These are phyloP conservation scores for Saccharomycopsis sp. DNA, from an alignment of 805 yeast genomes.

Conservation along the genomic window DNA sequence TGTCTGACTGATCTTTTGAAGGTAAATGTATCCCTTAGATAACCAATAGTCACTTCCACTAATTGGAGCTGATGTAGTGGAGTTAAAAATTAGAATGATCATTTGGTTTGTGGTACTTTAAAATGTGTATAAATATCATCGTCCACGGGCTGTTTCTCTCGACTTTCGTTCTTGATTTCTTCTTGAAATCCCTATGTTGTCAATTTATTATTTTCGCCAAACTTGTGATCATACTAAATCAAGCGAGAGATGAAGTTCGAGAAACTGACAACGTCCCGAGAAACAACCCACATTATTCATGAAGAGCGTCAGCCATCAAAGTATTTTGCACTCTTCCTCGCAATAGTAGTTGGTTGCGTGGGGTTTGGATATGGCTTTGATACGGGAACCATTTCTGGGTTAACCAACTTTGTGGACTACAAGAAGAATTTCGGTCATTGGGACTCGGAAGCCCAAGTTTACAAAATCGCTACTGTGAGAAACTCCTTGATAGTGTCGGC, in stretches of 20 bases:
- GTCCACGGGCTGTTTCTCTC: neutral
- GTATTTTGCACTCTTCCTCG: slow-evolving; percentile 23
- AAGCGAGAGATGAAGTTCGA: neutral
- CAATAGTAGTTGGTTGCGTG: slow-evolving; percentile 52
- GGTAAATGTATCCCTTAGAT: too few relatives aligned
- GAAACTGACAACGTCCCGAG: neutral
- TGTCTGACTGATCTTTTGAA: neutral
- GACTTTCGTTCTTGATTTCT: neutral
- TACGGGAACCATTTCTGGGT: slow-evolving; percentile 72
- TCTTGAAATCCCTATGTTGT: neutral
- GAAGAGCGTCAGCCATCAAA: neutral
- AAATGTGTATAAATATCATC: too few relatives aligned
- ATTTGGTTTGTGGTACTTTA: neutral
- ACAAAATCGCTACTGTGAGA: slow-evolving; percentile 37
- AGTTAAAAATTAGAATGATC: neutral
- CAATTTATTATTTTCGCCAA: too few relatives aligned
- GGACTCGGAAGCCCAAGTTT: slow-evolving; percentile 32
- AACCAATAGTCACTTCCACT: neutral
- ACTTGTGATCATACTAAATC: neutral
- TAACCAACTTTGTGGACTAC: slow-evolving; percentile 56
- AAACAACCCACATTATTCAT: neutral
- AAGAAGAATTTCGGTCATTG: slow-evolving; percentile 43
- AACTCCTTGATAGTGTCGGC: slow-evolving; percentile 62
- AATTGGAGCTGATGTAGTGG: neutral
- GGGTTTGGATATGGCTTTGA: slow-evolving; percentile 70